phyloP scores from a whole-genome alignment of 768 basidiomycete species.

The Aureoboletus auriporus region DNA sequence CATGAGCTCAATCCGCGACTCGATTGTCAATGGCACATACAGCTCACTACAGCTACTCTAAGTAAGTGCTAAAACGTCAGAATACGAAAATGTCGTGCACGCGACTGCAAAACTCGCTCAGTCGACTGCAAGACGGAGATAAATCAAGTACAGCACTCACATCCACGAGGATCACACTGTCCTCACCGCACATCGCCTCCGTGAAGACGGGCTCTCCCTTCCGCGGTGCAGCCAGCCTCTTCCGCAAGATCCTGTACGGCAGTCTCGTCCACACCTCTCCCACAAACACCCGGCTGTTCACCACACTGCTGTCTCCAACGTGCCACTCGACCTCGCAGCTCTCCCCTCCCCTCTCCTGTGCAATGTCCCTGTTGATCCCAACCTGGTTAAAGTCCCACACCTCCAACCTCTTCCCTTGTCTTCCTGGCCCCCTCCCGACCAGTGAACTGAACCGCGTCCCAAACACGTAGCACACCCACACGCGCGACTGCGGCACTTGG shows the following conservation, averaged over 20 bases:
- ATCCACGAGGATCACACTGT: slow-evolving; percentile 50
- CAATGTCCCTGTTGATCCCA: slow-evolving; percentile 27
- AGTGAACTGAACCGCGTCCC: slow-evolving; percentile 43
- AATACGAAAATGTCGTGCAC: slow-evolving; percentile 23
- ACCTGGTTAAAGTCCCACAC: slow-evolving; percentile 53
- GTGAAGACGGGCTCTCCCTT: slow-evolving; percentile 12
- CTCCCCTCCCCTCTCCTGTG: slow-evolving; percentile 4
- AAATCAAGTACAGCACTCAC: slow-evolving; percentile 21
- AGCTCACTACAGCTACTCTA: slow-evolving; percentile 6
- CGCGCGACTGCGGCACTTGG: slow-evolving; percentile 32
- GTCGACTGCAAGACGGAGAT: not conserved
- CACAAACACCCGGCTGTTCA: slow-evolving; percentile 35
- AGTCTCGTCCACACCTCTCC: slow-evolving; percentile 41
- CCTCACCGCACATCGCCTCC: slow-evolving; percentile 53
- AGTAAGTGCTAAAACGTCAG: slow-evolving; percentile 21
- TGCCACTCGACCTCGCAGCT: slow-evolving; percentile 18
- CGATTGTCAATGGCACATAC: slow-evolving; percentile 18
- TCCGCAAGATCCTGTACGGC: slow-evolving; percentile 40
- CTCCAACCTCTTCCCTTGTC: slow-evolving; percentile 20
- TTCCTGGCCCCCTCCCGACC: slow-evolving; percentile 8
- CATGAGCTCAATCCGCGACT: slow-evolving; percentile 24
- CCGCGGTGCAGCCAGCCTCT: slow-evolving; percentile 13
- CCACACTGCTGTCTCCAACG: slow-evolving; percentile 24
- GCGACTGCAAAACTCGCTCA: slow-evolving; percentile 12
- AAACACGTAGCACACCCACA: slow-evolving; percentile 60